Evolutionary conservation across 2,329 filamentous ascomycete genomes (phyloP).

Genomic region (Stachybotrys chlorohalonatus): DNA sequence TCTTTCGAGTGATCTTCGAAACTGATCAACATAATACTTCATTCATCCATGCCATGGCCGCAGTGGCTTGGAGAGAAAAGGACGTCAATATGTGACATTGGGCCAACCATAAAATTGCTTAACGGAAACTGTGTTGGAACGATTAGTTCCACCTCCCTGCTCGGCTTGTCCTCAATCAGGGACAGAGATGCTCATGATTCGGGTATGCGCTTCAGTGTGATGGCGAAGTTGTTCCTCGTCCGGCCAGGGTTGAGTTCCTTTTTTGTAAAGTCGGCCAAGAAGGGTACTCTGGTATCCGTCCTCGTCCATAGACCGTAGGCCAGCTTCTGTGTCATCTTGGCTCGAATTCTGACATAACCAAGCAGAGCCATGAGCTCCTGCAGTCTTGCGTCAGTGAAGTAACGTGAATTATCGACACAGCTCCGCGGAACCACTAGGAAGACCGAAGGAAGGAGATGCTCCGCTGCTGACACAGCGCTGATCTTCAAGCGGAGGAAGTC

Average conservation of each 20-base stretch:
- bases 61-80: not conserved
- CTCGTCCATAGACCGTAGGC: slow-evolving; percentile 82
- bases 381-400: slow-evolving; percentile 65
- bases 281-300: slow-evolving; percentile 9
- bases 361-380: slow-evolving; percentile 65
- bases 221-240: slow-evolving; percentile 82
- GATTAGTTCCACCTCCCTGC: not conserved
- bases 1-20: not conserved
- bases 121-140: not conserved
- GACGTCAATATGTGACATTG: too few species aligned
- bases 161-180: not conserved
- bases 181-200: not conserved
- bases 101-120: too few species aligned
- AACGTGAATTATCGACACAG: slow-evolving; percentile 84
- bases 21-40: not conserved
- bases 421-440: slow-evolving; percentile 87
- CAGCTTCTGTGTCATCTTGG: slow-evolving; percentile 73
- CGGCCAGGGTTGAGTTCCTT: slow-evolving; percentile 66
- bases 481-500: slow-evolving; percentile 49
- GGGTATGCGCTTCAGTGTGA: slow-evolving; percentile 47
- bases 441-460: slow-evolving; percentile 52
- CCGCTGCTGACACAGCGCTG: slow-evolving; percentile 9
- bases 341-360: slow-evolving; percentile 57
- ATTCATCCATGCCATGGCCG: not conserved
- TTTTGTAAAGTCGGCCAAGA: slow-evolving; percentile 39